A percentile compares a stretch with the other conserved stretches of the same genome.
Conservation (phyloP, 2,329 filamentous ascomycete genomes). For the Penicillium polonicum region DNA sequence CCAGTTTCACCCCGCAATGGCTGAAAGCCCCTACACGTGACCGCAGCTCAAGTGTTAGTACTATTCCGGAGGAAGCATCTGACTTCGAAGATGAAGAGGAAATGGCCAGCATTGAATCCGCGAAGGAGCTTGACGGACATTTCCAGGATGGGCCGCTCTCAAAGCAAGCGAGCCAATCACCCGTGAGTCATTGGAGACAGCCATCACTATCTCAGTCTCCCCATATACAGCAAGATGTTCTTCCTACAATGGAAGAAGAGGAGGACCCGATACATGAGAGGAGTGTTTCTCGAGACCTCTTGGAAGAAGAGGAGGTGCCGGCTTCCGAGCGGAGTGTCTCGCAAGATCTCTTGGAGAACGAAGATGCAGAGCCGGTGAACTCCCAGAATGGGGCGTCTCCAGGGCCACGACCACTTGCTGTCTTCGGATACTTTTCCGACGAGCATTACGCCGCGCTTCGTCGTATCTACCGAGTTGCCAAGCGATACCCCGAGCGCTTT, state of each 20-base stretch:
- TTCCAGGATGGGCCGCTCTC: slow-evolving; percentile 19
- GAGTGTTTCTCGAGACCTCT: neutral
- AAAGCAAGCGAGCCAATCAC: slow-evolving; percentile 13
- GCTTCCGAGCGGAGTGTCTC: slow-evolving; percentile 6
- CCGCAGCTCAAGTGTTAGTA: slow-evolving; percentile 17
- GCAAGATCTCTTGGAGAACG: neutral
- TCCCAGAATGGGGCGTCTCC: slow-evolving; percentile 11
- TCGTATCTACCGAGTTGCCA: slow-evolving; percentile 40
- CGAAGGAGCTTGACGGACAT: slow-evolving; percentile 13
- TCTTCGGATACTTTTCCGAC: slow-evolving; percentile 44
- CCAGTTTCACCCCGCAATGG: slow-evolving; percentile 37
- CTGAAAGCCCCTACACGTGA: slow-evolving; percentile 31
- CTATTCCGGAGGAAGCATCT: slow-evolving; percentile 9
- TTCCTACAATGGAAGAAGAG: slow-evolving; percentile 10
- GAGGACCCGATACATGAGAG: slow-evolving; percentile 7
- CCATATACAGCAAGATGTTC: slow-evolving; percentile 3
- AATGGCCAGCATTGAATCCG: slow-evolving; percentile 14
- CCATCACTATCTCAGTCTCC: slow-evolving; percentile 8
- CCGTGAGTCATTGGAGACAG: slow-evolving; percentile 13
- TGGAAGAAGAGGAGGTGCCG: slow-evolving; percentile 1
- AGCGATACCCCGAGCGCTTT: slow-evolving; percentile 39
- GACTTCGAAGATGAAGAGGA: slow-evolving; percentile 21
- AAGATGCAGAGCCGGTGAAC: slow-evolving; percentile 8
- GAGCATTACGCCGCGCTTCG: slow-evolving; percentile 42
- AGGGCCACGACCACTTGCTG: slow-evolving; percentile 29